Conservation (phyloP, 495 filamentous ascomycete genomes). For the Pseudoneurospora amorphoporcata region DNA sequence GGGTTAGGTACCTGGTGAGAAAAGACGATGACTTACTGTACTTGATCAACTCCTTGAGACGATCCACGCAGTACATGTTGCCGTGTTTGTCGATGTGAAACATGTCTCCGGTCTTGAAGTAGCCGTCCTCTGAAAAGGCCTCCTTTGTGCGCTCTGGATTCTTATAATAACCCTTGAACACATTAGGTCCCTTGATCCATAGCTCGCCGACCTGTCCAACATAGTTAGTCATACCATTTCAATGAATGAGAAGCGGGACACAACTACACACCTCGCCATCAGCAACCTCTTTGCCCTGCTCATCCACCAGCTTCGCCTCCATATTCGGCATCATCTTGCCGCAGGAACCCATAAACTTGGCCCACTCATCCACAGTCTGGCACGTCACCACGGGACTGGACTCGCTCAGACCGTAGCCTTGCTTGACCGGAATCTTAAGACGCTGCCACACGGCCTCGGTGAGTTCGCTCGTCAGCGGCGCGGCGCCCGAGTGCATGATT, state of each 20-base stretch:
- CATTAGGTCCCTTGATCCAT: constrained; percentile 65
- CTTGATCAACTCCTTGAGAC: constrained; percentile 88
- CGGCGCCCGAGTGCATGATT: constrained; percentile 84
- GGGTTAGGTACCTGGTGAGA: not conserved
- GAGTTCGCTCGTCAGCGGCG: constrained; percentile 75
- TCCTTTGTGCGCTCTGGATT: constrained; percentile 52
- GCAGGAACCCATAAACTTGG: constrained; percentile 63
- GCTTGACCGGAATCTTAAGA: constrained; percentile 59
- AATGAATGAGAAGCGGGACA: not conserved
- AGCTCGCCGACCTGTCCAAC: constrained; percentile 51
- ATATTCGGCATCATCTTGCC: constrained; percentile 74
- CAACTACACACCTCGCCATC: constrained; percentile 28
- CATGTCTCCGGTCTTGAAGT: constrained; percentile 76
- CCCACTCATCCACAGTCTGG: constrained; percentile 71
- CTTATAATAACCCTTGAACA: constrained; percentile 73
- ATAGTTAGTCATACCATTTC: not conserved
- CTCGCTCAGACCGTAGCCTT: constrained; percentile 49
- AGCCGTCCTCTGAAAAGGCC: constrained; percentile 61
- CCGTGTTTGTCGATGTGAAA: constrained; percentile 48
- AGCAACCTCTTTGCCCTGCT: constrained; percentile 48
- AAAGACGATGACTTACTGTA: constrained; percentile 39
- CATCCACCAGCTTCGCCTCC: constrained; percentile 69
- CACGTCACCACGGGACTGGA: constrained; percentile 42
- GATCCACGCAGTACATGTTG: constrained; percentile 57
- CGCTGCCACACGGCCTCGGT: constrained; percentile 68